phyloP scores from a whole-genome alignment of 148 eudicot genomes.

The Fagopyrum esculentum region DNA sequence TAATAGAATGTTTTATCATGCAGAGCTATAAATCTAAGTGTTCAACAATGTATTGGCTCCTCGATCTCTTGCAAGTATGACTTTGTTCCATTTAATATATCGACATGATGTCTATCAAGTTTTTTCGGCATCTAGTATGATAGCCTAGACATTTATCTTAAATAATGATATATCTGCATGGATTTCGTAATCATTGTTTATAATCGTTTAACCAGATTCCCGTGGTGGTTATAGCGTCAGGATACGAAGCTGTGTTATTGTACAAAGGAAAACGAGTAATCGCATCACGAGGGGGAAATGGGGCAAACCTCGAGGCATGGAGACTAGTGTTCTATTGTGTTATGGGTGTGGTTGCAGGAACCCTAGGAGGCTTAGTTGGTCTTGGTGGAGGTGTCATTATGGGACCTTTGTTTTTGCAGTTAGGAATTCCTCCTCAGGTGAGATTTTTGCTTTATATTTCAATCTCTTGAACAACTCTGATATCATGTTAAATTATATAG shows the following conservation, averaged over 20 bases:
- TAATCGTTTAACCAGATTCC: background rate
- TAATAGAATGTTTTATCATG: too few relatives aligned
- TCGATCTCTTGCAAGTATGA: constrained; percentile 14
- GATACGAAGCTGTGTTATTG: constrained; percentile 34
- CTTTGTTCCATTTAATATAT: background rate
- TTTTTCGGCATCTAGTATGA: too few relatives aligned
- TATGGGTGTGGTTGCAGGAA: constrained; percentile 47
- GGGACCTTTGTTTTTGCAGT: constrained; percentile 56
- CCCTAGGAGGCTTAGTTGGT: constrained; percentile 71
- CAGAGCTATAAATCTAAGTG: too few relatives aligned
- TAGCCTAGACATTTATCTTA: background rate
- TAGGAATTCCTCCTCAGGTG: constrained; percentile 70
- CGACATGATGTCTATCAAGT: too few relatives aligned
- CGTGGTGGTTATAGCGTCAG: background rate
- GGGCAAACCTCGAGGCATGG: constrained; percentile 19
- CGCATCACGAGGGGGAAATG: constrained; percentile 35
- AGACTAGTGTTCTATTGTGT: constrained; percentile 36
- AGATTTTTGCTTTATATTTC: constrained; percentile 17
- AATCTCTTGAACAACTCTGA: too few relatives aligned
- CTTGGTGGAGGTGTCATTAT: constrained; percentile 68
- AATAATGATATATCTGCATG: background rate
- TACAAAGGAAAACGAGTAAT: constrained; percentile 50
- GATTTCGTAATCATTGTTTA: background rate
- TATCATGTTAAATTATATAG: too few relatives aligned
- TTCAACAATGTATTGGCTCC: too few relatives aligned